phyloP scores from a whole-genome alignment of 495 filamentous ascomycete genomes.

The Penicillium roqueforti region DNA sequence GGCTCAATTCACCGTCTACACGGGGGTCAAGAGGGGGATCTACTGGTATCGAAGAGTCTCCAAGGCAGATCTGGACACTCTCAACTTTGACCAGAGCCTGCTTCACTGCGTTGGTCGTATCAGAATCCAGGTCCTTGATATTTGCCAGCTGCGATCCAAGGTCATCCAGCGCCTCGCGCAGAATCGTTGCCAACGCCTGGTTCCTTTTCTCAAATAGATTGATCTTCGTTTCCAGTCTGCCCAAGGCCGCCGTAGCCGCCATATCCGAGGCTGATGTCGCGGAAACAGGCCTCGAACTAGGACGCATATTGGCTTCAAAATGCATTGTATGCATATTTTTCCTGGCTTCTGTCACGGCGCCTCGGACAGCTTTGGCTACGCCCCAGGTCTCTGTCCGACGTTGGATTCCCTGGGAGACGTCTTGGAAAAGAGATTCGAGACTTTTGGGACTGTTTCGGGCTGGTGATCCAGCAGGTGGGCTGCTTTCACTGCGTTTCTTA shows the following conservation, averaged over 20 bases:
- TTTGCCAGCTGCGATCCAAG: slow-evolving; percentile 50
- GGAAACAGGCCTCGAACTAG: slow-evolving; percentile 1
- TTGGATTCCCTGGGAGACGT: slow-evolving; percentile 79
- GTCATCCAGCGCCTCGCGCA: slow-evolving; percentile 66
- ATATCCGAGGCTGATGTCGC: background rate
- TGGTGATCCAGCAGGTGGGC: slow-evolving; percentile 37
- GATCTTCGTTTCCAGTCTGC: slow-evolving; percentile 33
- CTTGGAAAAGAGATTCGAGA: slow-evolving; percentile 76
- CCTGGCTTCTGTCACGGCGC: slow-evolving; percentile 79
- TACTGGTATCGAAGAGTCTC: slow-evolving; percentile 57
- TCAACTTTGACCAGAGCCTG: slow-evolving; percentile 68
- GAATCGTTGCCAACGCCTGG: slow-evolving; percentile 62
- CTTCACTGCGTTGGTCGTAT: slow-evolving; percentile 20
- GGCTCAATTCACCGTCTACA: slow-evolving; percentile 5
- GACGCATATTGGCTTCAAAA: slow-evolving; percentile 35
- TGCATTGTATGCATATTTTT: slow-evolving; percentile 66
- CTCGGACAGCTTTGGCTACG: slow-evolving; percentile 84
- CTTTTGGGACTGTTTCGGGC: slow-evolving; percentile 56
- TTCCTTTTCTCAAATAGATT: slow-evolving; percentile 63
- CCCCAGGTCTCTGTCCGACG: slow-evolving; percentile 81
- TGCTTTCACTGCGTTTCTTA: slow-evolving; percentile 27
- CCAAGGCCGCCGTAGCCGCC: slow-evolving; percentile 8
- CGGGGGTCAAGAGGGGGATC: slow-evolving; percentile 4
- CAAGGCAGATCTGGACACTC: slow-evolving; percentile 72
- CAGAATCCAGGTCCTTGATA: slow-evolving; percentile 49